Evolutionary conservation across 2,329 filamentous ascomycete species (phyloP), one percentile per base, ranked within the genome.

Genomic region (Calycina herbarum): DNA sequence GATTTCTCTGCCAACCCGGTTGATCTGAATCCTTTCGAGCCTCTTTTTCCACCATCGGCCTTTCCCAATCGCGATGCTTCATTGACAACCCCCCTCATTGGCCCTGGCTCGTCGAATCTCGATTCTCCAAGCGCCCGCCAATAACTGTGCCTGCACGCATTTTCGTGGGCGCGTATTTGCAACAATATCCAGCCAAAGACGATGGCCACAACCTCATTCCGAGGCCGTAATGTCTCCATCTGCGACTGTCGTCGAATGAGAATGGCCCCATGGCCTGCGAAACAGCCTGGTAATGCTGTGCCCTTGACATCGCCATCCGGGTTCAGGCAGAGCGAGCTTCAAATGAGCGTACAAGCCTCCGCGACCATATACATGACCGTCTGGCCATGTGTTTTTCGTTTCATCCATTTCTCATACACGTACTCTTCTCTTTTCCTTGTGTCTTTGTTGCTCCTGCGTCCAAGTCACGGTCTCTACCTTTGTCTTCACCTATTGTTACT

Each of bases 201-300:
- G n/a, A 40, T 40, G 38, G 38, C 13, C 38, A 40, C 38, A 40
- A 40, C 38, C 38, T 40, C 48, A 24, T 5, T 15, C 48, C 48
- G 5, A 35, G 56, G 27, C 13, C 29, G 31, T 31, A 69, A 67
- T 67, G 60, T 63, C 61, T 65, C 61, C 35, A 64, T 57, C 61
- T 64, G 71, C 69, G 66, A 72, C 66, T 72, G 71, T 66, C 27
- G 61, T 69, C 74, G 72, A 74, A 75, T 75, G 64, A 71, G 64
- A 67, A 24, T 48, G 40, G n/a, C 31, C 58, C 33, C 33, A 64
- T n/a, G 56, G 56, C 31, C 27, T 57, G 56, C 27, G 5, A n/a
- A 57, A 20, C 56, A 57, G 27, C 10, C 56, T 33, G 56, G 17
- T 31, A 17, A 57, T 57, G 29, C 56, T 33, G 56, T 57, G 1